Conservation (phyloP, 805 yeast genomes). For the Nematodospora valgi region DNA sequence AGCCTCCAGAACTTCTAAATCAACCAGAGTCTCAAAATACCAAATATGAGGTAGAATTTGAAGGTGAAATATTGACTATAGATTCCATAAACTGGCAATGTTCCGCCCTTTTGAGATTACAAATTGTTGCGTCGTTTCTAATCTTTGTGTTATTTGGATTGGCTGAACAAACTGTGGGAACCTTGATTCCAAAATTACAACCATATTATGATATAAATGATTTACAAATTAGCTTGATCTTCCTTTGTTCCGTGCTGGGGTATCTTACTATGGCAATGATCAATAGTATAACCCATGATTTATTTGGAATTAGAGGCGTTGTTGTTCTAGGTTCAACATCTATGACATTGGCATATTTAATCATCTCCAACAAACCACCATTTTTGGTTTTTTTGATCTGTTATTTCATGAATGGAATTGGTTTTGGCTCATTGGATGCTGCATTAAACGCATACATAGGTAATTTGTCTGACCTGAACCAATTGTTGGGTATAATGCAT, state of each 20-base stretch:
- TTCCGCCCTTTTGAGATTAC: conserved; percentile 38
- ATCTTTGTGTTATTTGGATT: conserved; percentile 50
- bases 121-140: conserved; percentile 37
- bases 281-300: conserved; percentile 40
- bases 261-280: conserved; percentile 51
- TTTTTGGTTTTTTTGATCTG: conserved; percentile 36
- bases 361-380: conserved; percentile 41
- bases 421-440: conserved; percentile 56
- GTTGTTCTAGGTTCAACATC: conserved; percentile 29
- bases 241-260: conserved; percentile 52
- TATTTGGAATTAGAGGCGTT: conserved; percentile 49
- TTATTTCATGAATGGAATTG: conserved; percentile 48
- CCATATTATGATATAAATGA: conserved; percentile 47
- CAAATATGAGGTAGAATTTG: conserved; percentile 16
- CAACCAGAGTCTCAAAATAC: conserved; percentile 3
- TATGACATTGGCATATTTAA: conserved; percentile 36
- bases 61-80: conserved; percentile 24
- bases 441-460: conserved; percentile 54
- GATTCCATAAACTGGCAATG: conserved; percentile 40
- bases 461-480: conserved; percentile 43
- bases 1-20: background rate
- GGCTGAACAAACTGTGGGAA: conserved; percentile 60
- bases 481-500: conserved; percentile 49
- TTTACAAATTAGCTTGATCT: conserved; percentile 45
- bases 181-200: conserved; percentile 52